Evolutionary conservation across 495 filamentous ascomycete genomes (phyloP).

Genomic region (Aspergillus heteromorphus): DNA sequence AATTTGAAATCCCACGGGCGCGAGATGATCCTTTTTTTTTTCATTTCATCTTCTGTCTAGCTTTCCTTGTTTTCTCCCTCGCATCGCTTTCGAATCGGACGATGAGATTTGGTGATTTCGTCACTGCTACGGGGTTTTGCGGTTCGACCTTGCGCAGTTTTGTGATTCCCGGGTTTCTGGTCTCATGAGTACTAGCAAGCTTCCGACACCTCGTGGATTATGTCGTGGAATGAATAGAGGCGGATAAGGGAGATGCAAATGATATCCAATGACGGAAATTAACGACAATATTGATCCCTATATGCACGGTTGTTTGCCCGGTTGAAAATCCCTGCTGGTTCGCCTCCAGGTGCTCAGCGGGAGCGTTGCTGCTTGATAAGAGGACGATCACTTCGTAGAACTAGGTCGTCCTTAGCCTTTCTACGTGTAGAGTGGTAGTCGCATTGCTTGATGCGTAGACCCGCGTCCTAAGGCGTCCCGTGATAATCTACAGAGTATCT

Average conservation of each 20-base stretch:
- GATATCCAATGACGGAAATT: background rate
- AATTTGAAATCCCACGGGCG: conserved; percentile 3
- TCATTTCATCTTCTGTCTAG: background rate
- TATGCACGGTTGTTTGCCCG: background rate
- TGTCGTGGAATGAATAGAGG: conserved; percentile 1
- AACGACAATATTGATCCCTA: background rate
- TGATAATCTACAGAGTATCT: background rate
- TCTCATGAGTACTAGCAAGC: background rate
- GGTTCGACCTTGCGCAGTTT: background rate
- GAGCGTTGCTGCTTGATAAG: background rate
- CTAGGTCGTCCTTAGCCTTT: background rate
- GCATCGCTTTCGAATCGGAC: background rate
- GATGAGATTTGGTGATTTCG: background rate
- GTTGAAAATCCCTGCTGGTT: background rate
- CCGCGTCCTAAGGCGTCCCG: background rate
- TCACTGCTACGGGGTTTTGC: background rate
- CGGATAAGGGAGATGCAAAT: background rate
- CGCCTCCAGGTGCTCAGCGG: background rate
- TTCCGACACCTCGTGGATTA: background rate
- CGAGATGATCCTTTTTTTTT: background rate
- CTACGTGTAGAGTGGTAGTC: background rate
- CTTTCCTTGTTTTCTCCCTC: background rate
- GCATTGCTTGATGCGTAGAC: background rate
- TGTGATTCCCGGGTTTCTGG: background rate
- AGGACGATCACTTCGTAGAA: background rate